Evolutionary conservation across 371 early-diverging fungal species (phyloP).

Genomic region (Mucor plumbeus): DNA sequence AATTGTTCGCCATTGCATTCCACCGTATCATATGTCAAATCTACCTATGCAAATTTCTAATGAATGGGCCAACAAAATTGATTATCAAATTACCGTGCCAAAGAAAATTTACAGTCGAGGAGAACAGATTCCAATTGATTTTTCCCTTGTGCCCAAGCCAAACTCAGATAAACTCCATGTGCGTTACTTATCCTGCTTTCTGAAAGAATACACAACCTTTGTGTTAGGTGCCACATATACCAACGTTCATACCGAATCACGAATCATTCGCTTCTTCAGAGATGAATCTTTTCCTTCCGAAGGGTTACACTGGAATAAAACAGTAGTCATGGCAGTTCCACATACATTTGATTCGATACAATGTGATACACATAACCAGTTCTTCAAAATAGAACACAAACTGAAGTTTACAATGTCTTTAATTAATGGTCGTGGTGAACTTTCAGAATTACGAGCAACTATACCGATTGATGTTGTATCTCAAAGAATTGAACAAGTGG

Average conservation of each 20-base stretch:
- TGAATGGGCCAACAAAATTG: slow-evolving; percentile 34
- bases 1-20: slow-evolving; percentile 17
- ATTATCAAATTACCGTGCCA: slow-evolving; percentile 34
- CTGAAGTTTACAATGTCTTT: slow-evolving; percentile 43
- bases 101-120: slow-evolving; percentile 31
- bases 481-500: slow-evolving; percentile 6
- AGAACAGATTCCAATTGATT: slow-evolving; percentile 40
- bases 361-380: slow-evolving; percentile 34
- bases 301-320: slow-evolving; percentile 33
- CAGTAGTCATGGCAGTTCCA: slow-evolving; percentile 29
- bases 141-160: slow-evolving; percentile 29
- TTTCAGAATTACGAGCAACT: slow-evolving; percentile 40
- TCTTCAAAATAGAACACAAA: slow-evolving; percentile 42
- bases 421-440: slow-evolving; percentile 28
- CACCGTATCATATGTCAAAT: slow-evolving; percentile 15
- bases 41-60: slow-evolving; percentile 31
- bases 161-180: slow-evolving; percentile 27
- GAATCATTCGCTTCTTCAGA: slow-evolving; percentile 41
- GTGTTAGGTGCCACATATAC: slow-evolving; percentile 10
- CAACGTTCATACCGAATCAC: slow-evolving; percentile 32
- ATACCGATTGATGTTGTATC: slow-evolving; percentile 36
- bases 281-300: slow-evolving; percentile 34
- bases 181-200: slow-evolving; percentile 37
- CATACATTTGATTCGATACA: slow-evolving; percentile 32
- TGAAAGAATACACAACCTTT: slow-evolving; percentile 49